Evolutionary conservation across 768 basidiomycete species (phyloP), one percentile per base, ranked within the genome.

Genomic region (Leccinum ochraceum): DNA sequence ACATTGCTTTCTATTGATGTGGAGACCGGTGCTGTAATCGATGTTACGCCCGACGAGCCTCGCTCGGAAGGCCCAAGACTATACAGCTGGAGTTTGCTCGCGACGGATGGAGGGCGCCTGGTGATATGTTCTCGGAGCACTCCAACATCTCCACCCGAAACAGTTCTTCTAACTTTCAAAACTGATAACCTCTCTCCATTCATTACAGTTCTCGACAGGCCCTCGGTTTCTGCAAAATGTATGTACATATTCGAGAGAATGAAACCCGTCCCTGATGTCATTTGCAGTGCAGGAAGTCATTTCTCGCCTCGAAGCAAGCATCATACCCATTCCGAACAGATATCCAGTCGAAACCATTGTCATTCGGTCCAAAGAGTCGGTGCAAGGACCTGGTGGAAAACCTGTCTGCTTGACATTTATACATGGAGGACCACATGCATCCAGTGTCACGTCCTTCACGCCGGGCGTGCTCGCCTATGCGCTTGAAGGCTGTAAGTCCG

Each of bases 391-490:
- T 17, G 39, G 39, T 13, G 57, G 22, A 3, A 69, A 69, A 20
- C 76, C 76, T 2, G 79, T 81, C 20, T 87, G 79, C 55, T 74
- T 90, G 53, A 81, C 81, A 0, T 68, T 76, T 14, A 80, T 81
- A 7, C 89, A 89, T 60, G 88, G 88, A 10, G 88, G 88, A 2
- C 88, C 88, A 0, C 87, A 89, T 66, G 76, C 67, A 0, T 75
- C 78, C 1, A 75, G 66, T 3, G 79, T 78, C 0, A 85, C 82
- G 0, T 76, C 78, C 0, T 90, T 86, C 65, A 72, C 68, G 4
- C 71, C 86, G 0, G 57, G 65, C 13, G 74, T 69, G 0, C 78
- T 77, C 0, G 82, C 82, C 0, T 71, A 83, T 10, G 85, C 80
- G 3, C 69, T 86, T 0, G 84, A 84, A 78, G 85, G 86, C 68